A percentile compares a stretch with the other conserved stretches of the same genome.
phyloP scores from a whole-genome alignment of 2,329 filamentous ascomycete species.

The Penicillium aurantiogriseum region DNA sequence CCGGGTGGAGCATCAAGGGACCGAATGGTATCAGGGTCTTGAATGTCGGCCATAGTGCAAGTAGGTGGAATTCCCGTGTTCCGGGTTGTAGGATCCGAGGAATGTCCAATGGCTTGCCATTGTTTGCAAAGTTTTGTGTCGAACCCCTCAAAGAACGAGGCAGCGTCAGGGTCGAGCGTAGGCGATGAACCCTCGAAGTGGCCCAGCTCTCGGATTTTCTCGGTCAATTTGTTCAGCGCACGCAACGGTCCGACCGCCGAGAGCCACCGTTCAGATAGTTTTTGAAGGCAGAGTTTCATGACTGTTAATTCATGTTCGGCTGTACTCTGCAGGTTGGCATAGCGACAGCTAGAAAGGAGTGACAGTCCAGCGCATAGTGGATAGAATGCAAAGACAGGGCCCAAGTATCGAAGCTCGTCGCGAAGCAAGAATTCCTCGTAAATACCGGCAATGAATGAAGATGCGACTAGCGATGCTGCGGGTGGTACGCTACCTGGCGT shows the following conservation, averaged over 20 bases:
- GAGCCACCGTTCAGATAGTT: slow-evolving; percentile 27
- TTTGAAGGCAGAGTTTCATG: slow-evolving; percentile 30
- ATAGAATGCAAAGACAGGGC: slow-evolving; percentile 45
- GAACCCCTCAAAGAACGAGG: slow-evolving; percentile 26
- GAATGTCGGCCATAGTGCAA: slow-evolving; percentile 22
- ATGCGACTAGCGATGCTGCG: slow-evolving; percentile 40
- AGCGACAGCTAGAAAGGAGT: slow-evolving; percentile 41
- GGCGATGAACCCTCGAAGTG: slow-evolving; percentile 17
- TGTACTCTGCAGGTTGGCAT: slow-evolving; percentile 29
- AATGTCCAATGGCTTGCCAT: slow-evolving; percentile 22
- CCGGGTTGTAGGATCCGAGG: slow-evolving; percentile 4
- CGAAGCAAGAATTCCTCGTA: slow-evolving; percentile 44
- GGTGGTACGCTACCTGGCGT: slow-evolving; percentile 33
- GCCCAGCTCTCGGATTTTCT: slow-evolving; percentile 24
- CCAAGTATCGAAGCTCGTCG: slow-evolving; percentile 43
- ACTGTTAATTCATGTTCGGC: slow-evolving; percentile 26
- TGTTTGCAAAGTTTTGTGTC: slow-evolving; percentile 24
- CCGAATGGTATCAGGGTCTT: slow-evolving; percentile 11
- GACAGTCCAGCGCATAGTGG: slow-evolving; percentile 42
- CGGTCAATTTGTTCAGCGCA: slow-evolving; percentile 26
- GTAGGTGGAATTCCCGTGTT: slow-evolving; percentile 6
- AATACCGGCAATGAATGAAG: slow-evolving; percentile 44
- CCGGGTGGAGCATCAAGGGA: slow-evolving; percentile 12
- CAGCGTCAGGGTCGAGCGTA: slow-evolving; percentile 18
- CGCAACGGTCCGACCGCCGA: slow-evolving; percentile 26